phyloP scores from a whole-genome alignment of 148 eudicot genomes.

The Selenicereus undatus region DNA sequence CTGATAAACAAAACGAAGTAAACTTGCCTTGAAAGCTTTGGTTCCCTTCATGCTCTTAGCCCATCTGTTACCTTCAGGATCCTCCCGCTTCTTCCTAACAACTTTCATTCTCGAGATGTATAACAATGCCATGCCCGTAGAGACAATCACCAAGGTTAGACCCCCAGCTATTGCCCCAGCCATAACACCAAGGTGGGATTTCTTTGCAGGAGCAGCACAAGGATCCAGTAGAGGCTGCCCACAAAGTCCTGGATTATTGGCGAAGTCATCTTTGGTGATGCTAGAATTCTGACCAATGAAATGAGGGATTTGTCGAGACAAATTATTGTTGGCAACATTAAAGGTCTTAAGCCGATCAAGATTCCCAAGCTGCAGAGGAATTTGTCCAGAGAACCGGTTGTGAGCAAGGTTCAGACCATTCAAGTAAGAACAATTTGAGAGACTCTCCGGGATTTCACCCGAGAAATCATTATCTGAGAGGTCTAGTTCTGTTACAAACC shows the following conservation, averaged over 20 bases:
- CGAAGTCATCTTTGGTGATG: constrained; percentile 18
- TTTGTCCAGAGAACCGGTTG: constrained; percentile 38
- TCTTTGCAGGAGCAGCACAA: constrained; percentile 18
- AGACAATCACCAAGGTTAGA: constrained; percentile 21
- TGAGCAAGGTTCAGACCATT: constrained; percentile 30
- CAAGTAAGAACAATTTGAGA: constrained; percentile 36
- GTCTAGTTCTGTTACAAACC: constrained; percentile 28
- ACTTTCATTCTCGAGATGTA: constrained; percentile 30
- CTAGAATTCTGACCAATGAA: neutral
- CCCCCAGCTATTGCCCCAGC: constrained; percentile 37
- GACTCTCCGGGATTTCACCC: constrained; percentile 30
- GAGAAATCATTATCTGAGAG: constrained; percentile 37
- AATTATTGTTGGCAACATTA: constrained; percentile 35
- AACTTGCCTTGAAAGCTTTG: constrained; percentile 40
- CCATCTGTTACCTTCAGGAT: constrained; percentile 54
- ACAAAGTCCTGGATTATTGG: constrained; percentile 42
- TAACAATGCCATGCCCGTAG: constrained; percentile 27
- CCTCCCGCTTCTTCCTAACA: constrained; percentile 37
- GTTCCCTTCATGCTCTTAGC: constrained; percentile 46
- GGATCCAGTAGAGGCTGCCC: constrained; percentile 27
- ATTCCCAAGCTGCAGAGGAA: constrained; percentile 27
- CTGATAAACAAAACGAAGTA: constrained; percentile 2
- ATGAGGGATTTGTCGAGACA: constrained; percentile 33
- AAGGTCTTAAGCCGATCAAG: constrained; percentile 39
- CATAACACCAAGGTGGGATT: constrained; percentile 17